A percentile compares a stretch with the other conserved stretches of the same genome.
Conservation (phyloP, 2,329 filamentous ascomycete species). For the Drechslerella stenobrocha region DNA sequence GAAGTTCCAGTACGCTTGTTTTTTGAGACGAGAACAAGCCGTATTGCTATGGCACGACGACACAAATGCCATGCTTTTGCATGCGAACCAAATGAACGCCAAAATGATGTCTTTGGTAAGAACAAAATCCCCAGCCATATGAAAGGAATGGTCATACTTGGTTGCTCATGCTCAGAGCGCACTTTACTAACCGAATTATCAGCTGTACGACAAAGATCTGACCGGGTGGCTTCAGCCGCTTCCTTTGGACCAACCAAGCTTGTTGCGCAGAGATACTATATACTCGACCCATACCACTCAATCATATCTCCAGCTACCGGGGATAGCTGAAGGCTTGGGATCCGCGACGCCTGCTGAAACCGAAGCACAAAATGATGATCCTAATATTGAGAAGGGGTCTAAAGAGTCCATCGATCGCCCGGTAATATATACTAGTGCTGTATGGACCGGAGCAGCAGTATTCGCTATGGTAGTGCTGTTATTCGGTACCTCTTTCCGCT, state of each 20-base stretch:
- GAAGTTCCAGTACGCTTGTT: constrained; percentile 20
- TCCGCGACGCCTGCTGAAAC: background rate
- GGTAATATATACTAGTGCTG: constrained; percentile 13
- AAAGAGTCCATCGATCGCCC: constrained; percentile 6
- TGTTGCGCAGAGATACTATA: background rate
- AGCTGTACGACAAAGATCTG: constrained; percentile 19
- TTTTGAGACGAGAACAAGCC: constrained; percentile 14
- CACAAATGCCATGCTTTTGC: constrained; percentile 11
- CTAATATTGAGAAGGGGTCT: constrained; percentile 7
- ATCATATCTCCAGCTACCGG: background rate
- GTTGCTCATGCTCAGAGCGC: background rate
- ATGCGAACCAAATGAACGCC: constrained; percentile 19
- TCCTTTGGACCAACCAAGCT: background rate
- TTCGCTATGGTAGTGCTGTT: constrained; percentile 12
- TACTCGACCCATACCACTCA: background rate
- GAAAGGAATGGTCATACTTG: too few relatives aligned
- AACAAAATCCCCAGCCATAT: too few relatives aligned
- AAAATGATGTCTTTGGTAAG: constrained; percentile 28
- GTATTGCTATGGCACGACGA: constrained; percentile 28
- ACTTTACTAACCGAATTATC: background rate
- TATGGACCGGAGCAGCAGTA: constrained; percentile 20
- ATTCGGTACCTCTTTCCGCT: constrained; percentile 16
- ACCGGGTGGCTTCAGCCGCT: constrained; percentile 11
- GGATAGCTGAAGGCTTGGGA: background rate
- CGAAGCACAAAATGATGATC: background rate